Evolutionary conservation across 2,329 filamentous ascomycete species (phyloP).

Genomic region (Epichloe baconii): DNA sequence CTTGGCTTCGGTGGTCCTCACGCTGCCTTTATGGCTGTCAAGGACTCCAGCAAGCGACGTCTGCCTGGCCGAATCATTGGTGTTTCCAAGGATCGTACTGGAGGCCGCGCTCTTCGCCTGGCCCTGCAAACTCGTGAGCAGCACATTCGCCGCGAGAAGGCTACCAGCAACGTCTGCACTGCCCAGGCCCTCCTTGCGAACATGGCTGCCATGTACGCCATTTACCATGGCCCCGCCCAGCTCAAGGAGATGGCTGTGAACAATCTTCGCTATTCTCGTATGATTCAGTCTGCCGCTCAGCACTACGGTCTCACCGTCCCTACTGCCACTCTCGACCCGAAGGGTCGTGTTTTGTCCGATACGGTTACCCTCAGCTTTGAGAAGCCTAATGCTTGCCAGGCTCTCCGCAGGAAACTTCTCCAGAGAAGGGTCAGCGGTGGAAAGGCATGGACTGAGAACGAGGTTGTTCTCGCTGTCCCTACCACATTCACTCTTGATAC

Average conservation of each 20-base stretch:
- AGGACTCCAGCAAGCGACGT: constrained; percentile 85
- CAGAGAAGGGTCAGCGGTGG: constrained; percentile 60
- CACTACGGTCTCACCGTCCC: constrained; percentile 51
- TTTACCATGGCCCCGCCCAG: constrained; percentile 82
- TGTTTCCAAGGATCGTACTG: constrained; percentile 79
- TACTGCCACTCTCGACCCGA: constrained; percentile 39
- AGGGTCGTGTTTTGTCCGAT: constrained; percentile 58
- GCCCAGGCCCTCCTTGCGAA: constrained; percentile 89
- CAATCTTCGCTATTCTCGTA: constrained; percentile 56
- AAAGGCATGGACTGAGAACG: constrained; percentile 31
- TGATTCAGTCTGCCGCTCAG: constrained; percentile 52
- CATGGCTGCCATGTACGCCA: constrained; percentile 88
- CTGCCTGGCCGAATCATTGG: constrained; percentile 85
- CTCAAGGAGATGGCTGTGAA: constrained; percentile 73
- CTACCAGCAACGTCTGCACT: constrained; percentile 94
- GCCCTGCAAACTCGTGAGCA: constrained; percentile 89
- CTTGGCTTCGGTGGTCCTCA: constrained; percentile 91
- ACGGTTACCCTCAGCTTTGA: constrained; percentile 55
- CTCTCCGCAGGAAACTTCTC: constrained; percentile 27
- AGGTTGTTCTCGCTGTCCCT: constrained; percentile 16
- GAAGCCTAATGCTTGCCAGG: constrained; percentile 10
- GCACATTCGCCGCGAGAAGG: constrained; percentile 91
- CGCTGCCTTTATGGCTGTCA: constrained; percentile 88
- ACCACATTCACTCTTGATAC: constrained; percentile 13
- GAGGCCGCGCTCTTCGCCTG: constrained; percentile 67